Conservation (phyloP, 768 basidiomycete genomes). For the Tulasnella calospora region DNA sequence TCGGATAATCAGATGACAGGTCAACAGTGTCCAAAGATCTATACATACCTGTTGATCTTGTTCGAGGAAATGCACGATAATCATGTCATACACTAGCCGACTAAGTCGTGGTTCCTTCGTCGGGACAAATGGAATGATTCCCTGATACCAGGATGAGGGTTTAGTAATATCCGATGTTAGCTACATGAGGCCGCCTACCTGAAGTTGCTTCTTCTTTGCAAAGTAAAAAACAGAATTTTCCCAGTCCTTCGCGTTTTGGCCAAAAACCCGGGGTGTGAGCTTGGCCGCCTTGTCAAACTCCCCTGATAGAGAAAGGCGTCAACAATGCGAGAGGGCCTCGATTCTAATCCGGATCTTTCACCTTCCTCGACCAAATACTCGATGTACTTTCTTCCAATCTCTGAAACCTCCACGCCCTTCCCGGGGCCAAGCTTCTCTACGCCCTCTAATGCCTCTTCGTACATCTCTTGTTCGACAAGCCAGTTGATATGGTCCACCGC, state of each 20-base stretch:
- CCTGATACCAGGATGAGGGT: constrained; percentile 41
- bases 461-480: constrained; percentile 79
- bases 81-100: constrained; percentile 89
- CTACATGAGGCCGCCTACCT: constrained; percentile 45
- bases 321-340: neutral
- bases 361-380: constrained; percentile 79
- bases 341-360: constrained; percentile 34
- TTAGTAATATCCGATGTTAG: neutral
- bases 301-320: constrained; percentile 37
- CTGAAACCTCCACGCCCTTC: constrained; percentile 49
- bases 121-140: constrained; percentile 85
- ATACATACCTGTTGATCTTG: constrained; percentile 65
- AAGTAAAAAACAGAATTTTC: constrained; percentile 93
- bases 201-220: constrained; percentile 70
- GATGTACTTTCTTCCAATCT: constrained; percentile 83
- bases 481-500: constrained; percentile 84
- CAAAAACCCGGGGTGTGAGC: constrained; percentile 80
- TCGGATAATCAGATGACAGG: neutral
- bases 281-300: constrained; percentile 74
- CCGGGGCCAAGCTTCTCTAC: constrained; percentile 58
- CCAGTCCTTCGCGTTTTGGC: constrained; percentile 76
- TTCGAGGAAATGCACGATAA: constrained; percentile 74
- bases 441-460: constrained; percentile 82
- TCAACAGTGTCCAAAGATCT: neutral
- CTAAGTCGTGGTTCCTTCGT: constrained; percentile 74